These are phyloP conservation scores for Yamadazyma mexicana DNA, from an alignment of 1,139 yeast genomes.

Conservation along the genomic window DNA sequence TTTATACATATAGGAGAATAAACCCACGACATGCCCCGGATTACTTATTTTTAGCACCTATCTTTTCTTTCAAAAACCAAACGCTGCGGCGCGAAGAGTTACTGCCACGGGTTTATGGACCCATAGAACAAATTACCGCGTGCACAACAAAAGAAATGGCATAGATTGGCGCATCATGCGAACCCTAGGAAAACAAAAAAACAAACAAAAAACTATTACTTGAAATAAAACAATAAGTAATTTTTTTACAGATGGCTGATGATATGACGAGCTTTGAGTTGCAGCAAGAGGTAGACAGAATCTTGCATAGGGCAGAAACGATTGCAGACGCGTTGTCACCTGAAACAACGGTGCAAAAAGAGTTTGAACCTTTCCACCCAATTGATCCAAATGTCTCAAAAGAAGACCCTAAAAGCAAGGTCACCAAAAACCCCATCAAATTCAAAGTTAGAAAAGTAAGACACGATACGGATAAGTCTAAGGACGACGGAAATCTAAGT, in stretches of 20 bases:
- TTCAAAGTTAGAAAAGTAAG: slow-evolving; percentile 47
- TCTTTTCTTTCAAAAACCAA: no score
- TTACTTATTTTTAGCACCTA: neutral
- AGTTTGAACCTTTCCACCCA: neutral
- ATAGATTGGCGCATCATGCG: neutral
- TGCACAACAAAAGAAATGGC: neutral
- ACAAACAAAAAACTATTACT: slow-evolving; percentile 1
- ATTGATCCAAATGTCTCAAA: neutral
- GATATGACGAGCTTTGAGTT: slow-evolving; percentile 13
- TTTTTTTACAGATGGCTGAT: slow-evolving; percentile 7
- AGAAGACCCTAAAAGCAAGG: neutral
- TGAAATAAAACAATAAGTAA: neutral
- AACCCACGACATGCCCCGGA: slow-evolving; percentile 18
- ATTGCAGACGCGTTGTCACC: slow-evolving; percentile 1
- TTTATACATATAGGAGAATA: slow-evolving; percentile 30
- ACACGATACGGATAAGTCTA: slow-evolving; percentile 24
- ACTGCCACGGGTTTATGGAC: no score
- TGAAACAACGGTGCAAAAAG: neutral
- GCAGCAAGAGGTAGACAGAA: slow-evolving; percentile 13
- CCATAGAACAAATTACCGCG: slow-evolving; percentile 1
- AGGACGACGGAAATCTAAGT: slow-evolving; percentile 5
- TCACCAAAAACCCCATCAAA: slow-evolving; percentile 30
- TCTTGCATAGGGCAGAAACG: slow-evolving; percentile 7
- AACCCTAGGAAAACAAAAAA: neutral
- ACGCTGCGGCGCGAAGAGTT: neutral